Base-by-base conservation (phyloP, 2,329 filamentous ascomycete species). In the Aspergillus ochraceoroseus region DNA sequence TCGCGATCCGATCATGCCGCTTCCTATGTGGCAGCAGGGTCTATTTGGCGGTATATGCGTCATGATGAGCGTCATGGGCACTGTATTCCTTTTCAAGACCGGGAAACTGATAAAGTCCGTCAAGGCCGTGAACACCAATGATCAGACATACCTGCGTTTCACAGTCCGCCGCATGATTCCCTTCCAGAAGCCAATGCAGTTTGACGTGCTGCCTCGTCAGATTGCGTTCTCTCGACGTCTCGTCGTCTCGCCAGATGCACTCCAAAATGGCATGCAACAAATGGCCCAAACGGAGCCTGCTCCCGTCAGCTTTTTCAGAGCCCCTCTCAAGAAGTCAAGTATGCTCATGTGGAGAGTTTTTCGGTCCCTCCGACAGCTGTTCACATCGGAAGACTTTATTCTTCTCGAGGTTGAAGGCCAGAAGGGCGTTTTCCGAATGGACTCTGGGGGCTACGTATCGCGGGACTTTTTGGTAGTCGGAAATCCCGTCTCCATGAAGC, bases 11-110 rank as follows among this genome's bases (percentile, higher is more conserved):
- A 72, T 77, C 9, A 62, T 73, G 9, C 74, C 70, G 28, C 62
- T 82, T 3, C 63, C 72, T 2, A 64, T 63, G 53, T 83, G 76
- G 74, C 73, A 83, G 12, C 70, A 76, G 26, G 65, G 70, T 46
- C 70, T 75, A 7, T 83, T 79, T 52, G 73, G 70, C 27, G 68
- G 72, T 28, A 70, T 82, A 30, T 80, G 78, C 58, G 54, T 82
- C 32, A 57, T 76, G 41, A 79, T 84, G 68, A 75, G 70, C 38
- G 68, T 65, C 26, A 71, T 83, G 59, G 82, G 80, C 44, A 73
- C 73, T 31, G 75, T 75, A 46, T 76, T 84, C 50, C 58, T 82
- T 29, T 57, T 75, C 41, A 74, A 77, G 54, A 77, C 80, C 5
- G 61, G 69, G 17, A 71, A 73, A 37, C 69, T 85, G 33, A 72